Evolutionary conservation across 768 basidiomycete species (phyloP), one percentile per base, ranked within the genome.

Genomic region (Tubosaeta sp.): DNA sequence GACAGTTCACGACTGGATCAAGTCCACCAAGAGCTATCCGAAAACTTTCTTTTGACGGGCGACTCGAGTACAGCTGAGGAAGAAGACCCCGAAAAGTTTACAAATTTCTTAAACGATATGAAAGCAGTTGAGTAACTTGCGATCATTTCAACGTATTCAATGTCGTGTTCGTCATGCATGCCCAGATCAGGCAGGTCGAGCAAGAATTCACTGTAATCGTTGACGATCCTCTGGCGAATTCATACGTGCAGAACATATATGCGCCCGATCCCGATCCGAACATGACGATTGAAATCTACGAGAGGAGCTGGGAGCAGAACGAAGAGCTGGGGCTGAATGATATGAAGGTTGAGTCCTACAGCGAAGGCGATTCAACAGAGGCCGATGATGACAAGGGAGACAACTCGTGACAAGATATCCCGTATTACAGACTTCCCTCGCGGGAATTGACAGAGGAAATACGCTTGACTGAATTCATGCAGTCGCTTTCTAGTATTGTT

Each of bases 1-100:
- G 96, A 10, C 81, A 96, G 10, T 99, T 99, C 74, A 99, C 96
- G 0, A 99, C 96, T 99, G 31, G 81, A 90, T 52, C 96, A 98
- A 63, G 80, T 99, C 2, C 93, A 95, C 72, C 94, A 95, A 54
- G 95, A 99, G 65, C 81, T 99, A 10, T 86, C 86, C 25, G 85
- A 87, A 53, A 97, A 97, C 63, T 83, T 87, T 11, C 85, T 94
- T 63, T 75, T 84, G 1, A 73, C 76, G 1, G 90, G 90, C 21
- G 91, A 93, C 66, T 80, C 87, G 7, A 57, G 55, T 21, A 59
- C 58, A 4, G 66, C 70, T 8, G 67, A 62, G 8, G 63, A 59
- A 38, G 74, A 73, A 31, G 80, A 82, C 49, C 76, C 76, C 52
- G 68, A 62, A 39, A 73, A 76, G n/a, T 95, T 96, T 57, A 80